Evolutionary conservation across 208 protist species (phyloP).

Genomic region (Tritrichomonas musculus): DNA sequence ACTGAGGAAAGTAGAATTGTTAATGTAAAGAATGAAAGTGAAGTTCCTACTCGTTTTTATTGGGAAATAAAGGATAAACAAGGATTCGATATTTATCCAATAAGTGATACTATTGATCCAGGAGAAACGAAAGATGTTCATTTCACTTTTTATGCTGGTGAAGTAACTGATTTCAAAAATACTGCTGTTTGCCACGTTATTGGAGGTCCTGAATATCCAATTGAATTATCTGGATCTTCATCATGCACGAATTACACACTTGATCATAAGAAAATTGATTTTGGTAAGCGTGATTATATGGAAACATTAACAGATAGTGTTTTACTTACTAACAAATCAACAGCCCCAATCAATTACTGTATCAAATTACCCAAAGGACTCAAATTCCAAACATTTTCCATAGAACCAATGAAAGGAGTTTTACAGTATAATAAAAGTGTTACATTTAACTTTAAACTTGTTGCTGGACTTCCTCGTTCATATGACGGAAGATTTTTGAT

Average conservation of each 20-base stretch:
- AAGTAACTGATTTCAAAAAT: not conserved
- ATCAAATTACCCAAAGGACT: not conserved
- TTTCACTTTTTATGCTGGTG: not conserved
- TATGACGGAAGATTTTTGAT: not conserved
- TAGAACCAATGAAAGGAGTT: not conserved
- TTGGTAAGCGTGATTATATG: not conserved
- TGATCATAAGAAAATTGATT: not conserved
- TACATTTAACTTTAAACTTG: not conserved
- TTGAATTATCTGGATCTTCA: not conserved
- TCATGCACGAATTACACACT: not conserved
- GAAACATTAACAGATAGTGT: not conserved
- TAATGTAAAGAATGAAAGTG: not conserved
- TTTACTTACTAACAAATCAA: not conserved
- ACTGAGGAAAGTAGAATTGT: not conserved
- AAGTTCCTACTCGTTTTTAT: not conserved
- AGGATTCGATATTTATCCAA: not conserved
- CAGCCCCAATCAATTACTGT: not conserved
- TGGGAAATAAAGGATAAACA: not conserved
- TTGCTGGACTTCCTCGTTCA: not conserved
- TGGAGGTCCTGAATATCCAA: conserved; percentile 12
- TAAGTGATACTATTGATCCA: not conserved
- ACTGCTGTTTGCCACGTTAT: not conserved
- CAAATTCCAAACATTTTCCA: not conserved
- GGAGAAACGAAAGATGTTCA: not conserved
- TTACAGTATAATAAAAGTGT: not conserved